Evolutionary conservation across 1,139 yeast genomes (phyloP).

Genomic region (Debaryomycetaceae sp.): DNA sequence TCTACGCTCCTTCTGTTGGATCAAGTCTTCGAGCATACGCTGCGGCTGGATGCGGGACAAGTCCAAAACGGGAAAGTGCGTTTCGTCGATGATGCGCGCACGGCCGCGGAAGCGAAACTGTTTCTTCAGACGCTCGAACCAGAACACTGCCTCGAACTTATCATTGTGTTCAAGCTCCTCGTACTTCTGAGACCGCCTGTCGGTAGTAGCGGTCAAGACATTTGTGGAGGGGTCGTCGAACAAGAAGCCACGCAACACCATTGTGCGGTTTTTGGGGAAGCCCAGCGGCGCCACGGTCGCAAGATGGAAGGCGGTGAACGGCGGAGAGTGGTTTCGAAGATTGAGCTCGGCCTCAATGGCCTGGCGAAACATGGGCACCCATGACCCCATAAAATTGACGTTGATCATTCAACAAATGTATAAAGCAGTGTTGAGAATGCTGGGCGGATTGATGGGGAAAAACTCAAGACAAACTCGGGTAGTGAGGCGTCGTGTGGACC

Average conservation of each 20-base stretch:
- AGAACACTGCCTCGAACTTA: slow-evolving; percentile 66
- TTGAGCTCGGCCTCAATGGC: slow-evolving; percentile 36
- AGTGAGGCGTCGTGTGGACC: not conserved
- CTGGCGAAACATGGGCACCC: slow-evolving; percentile 52
- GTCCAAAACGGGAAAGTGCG: slow-evolving; percentile 22
- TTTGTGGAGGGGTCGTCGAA: slow-evolving; percentile 62
- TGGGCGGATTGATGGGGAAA: not conserved
- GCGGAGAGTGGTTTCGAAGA: slow-evolving; percentile 19
- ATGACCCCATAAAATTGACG: slow-evolving; percentile 52
- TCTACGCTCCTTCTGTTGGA: slow-evolving; percentile 3
- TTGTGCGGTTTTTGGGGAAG: slow-evolving; percentile 58
- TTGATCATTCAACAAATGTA: slow-evolving; percentile 8
- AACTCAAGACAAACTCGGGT: slow-evolving; percentile 1
- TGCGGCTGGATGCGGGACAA: slow-evolving; percentile 17
- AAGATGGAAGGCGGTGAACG: slow-evolving; percentile 53
- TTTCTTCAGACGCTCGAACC: slow-evolving; percentile 47
- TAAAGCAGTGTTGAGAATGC: not conserved
- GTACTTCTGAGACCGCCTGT: slow-evolving; percentile 56
- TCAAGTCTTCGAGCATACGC: slow-evolving; percentile 7
- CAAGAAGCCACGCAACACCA: slow-evolving; percentile 65
- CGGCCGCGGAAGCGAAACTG: slow-evolving; percentile 68
- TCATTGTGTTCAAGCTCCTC: slow-evolving; percentile 40
- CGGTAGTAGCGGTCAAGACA: slow-evolving; percentile 62
- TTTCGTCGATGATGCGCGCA: slow-evolving; percentile 37
- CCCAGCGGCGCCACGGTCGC: slow-evolving; percentile 45